Conservation (phyloP, 345 rosid genomes). For the Citrus sinensis region DVS_A1.0 CM039162.1:6791001-6791500, state of each 20-base stretch:
- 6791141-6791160: background rate
- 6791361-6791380: background rate
- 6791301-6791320: background rate
- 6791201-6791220: background rate
- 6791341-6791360: background rate
- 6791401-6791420: too few relatives aligned
- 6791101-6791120: background rate
- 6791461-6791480: background rate
- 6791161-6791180: background rate
- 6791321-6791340: background rate
- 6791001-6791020: too few relatives aligned
- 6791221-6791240: background rate
- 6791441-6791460: background rate
- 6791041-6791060: too few relatives aligned
- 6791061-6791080: too few relatives aligned
- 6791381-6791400: too few relatives aligned
- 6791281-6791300: background rate
- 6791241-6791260: too few relatives aligned
- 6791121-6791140: conserved; percentile 23
- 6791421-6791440: background rate
- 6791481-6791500: background rate
- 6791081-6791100: too few relatives aligned
- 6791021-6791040: too few relatives aligned
- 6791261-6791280: background rate
- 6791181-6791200: background rate